Evolutionary conservation across 192 early-diverging fungal genomes (phyloP).

Genomic region (Coemansia sp.): DNA sequence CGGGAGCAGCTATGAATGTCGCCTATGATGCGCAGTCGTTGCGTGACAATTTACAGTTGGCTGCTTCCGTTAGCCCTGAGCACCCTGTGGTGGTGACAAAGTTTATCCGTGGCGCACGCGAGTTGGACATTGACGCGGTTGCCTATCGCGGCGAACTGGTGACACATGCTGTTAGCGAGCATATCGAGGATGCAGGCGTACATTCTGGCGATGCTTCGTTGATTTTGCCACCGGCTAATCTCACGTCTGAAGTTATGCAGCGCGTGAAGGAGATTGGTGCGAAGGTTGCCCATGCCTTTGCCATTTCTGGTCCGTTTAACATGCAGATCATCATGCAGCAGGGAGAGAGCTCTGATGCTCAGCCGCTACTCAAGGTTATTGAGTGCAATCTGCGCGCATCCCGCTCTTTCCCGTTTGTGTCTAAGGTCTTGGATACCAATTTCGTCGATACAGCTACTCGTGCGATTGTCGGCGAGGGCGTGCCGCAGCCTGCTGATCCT

Average conservation of each 20-base stretch:
- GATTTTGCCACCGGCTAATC: slow-evolving; percentile 73
- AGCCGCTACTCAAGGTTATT: slow-evolving; percentile 83
- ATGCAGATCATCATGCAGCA: slow-evolving; percentile 90
- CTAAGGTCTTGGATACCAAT: slow-evolving; percentile 88
- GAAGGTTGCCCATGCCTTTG: slow-evolving; percentile 86
- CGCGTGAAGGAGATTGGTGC: slow-evolving; percentile 75
- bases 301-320: slow-evolving; percentile 98
- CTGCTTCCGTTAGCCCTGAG: slow-evolving; percentile 84
- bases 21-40: slow-evolving; percentile 78
- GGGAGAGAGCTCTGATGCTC: slow-evolving; percentile 24
- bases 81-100: slow-evolving; percentile 98
- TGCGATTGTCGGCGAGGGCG: slow-evolving; percentile 66
- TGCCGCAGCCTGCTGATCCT: slow-evolving; percentile 61
- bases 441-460: slow-evolving; percentile 91
- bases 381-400: slow-evolving; percentile 98
- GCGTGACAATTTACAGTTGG: slow-evolving; percentile 70
- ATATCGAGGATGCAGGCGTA: slow-evolving; percentile 96
- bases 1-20: slow-evolving; percentile 98
- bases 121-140: slow-evolving; percentile 95
- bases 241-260: slow-evolving; percentile 55
- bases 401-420: slow-evolving; percentile 97
- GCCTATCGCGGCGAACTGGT: slow-evolving; percentile 80
- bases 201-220: slow-evolving; percentile 97
- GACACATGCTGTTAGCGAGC: slow-evolving; percentile 90
- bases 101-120: slow-evolving; percentile 90